A percentile compares a stretch with the other conserved stretches of the same genome.
Evolutionary conservation across 208 protist genomes (phyloP).

Genomic region (Balamuthia mandrillaris): DNA sequence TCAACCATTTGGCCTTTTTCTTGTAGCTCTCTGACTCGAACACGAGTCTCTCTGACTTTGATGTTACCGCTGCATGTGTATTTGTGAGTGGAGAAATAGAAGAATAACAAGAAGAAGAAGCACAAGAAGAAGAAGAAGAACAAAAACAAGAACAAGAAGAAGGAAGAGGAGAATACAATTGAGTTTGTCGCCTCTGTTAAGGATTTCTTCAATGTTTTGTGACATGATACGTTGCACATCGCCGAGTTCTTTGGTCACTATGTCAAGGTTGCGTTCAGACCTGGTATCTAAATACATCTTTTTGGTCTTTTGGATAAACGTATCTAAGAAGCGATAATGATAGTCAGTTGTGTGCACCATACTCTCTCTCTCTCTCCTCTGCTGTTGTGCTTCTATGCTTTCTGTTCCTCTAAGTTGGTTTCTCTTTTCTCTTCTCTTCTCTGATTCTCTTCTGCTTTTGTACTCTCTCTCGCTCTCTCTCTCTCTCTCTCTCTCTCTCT

Average conservation of each 20-base stretch:
- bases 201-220: conserved; percentile 76
- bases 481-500: too few relatives aligned
- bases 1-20: conserved; percentile 66
- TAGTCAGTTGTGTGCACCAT: too few relatives aligned
- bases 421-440: too few relatives aligned
- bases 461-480: too few relatives aligned
- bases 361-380: background rate
- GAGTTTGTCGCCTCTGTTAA: conserved; percentile 70
- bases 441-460: too few relatives aligned
- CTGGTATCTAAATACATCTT: conserved; percentile 70
- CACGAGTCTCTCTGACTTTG: conserved; percentile 29
- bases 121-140: too few relatives aligned
- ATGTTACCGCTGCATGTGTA: background rate
- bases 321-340: conserved; percentile 46
- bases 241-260: conserved; percentile 66
- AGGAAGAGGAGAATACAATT: conserved; percentile 49
- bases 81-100: too few relatives aligned
- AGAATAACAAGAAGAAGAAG: background rate
- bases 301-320: conserved; percentile 76
- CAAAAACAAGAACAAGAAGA: background rate
- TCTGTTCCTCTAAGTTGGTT: too few relatives aligned
- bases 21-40: conserved; percentile 58
- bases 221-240: conserved; percentile 77
- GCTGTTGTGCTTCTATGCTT: too few relatives aligned
- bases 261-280: conserved; percentile 64